Evolutionary conservation across 768 basidiomycete species (phyloP), one percentile per base, ranked within the genome.

Genomic region (Lactarius sanguifluus): DNA sequence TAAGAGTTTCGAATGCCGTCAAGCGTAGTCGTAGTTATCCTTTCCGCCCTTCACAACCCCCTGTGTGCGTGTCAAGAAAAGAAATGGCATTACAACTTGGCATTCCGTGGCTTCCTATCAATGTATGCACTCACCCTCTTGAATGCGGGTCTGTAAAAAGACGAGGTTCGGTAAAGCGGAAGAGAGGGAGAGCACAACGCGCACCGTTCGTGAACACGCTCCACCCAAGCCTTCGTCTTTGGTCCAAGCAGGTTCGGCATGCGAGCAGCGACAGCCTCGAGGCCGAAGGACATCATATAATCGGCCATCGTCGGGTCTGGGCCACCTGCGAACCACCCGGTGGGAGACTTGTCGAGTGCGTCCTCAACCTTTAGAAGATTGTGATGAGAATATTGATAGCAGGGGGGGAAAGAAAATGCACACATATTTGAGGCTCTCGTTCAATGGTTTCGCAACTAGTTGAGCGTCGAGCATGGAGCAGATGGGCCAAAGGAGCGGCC

Each of bases 231-330:
- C 63, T 73, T 74, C 5, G 72, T 75, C 65, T 78, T 76, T 1
- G 76, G 76, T 3, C 79, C 80, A 8, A 77, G 58, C 55, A 66
- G 50, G 30, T 68, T 62, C 4, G 69, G 62, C 7, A 62, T 65
- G n/a, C 68, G 55, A 13, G 63, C 43, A 4, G 62, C 65, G 60
- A 74, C 65, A 2, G 68, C 62, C 32, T 82, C 81, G 34, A 80
- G 66, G 6, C 77, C 69, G 68, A 81, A 82, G 36, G 74, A 69
- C 79, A 82, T 80, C 76, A 78, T 76, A 73, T 75, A 82, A 71
- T 83, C 82, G 25, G 82, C 79, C 36, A 78, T 68, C 5, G 82
- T 83, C 20, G 80, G 81, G 40, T 77, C 72, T 28, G 74, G 65
- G 32, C 79, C 81, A 25, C 79, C 81, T 18, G 81, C 81, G 52